Percentiles rank a stretch among this genome's conserved stretches.
These are phyloP conservation scores for Fusarium kyushuense DNA, from an alignment of 2,329 filamentous ascomycete species.

Conservation along the genomic window DNA sequence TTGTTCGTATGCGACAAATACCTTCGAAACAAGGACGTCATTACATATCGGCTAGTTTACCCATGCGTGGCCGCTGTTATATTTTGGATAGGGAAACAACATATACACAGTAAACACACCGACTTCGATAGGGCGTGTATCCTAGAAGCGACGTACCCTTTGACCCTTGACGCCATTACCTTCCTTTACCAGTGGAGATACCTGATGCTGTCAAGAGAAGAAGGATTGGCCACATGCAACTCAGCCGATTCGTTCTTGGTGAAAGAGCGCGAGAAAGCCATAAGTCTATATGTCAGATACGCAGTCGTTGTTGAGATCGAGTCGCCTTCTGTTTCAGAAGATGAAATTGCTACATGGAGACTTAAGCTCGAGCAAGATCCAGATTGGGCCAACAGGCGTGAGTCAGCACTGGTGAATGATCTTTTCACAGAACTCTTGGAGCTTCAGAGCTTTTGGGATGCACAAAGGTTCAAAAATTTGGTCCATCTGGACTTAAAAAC, in stretches of 20 bases:
- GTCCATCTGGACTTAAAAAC: neutral
- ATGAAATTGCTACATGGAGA: conserved; percentile 1
- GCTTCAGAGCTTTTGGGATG: conserved; percentile 8
- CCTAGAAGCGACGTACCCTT: neutral
- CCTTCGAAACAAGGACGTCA: neutral
- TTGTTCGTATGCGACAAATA: conserved; percentile 11
- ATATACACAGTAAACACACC: conserved; percentile 7
- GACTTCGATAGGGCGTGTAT: conserved; percentile 3
- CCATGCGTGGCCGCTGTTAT: conserved; percentile 4
- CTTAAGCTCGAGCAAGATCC: conserved; percentile 7
- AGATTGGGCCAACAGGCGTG: conserved; percentile 1
- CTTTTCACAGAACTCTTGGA: neutral
- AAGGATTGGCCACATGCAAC: neutral
- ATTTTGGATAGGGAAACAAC: neutral
- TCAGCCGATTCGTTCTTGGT: neutral
- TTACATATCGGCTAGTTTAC: conserved; percentile 13
- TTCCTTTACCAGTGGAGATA: conserved; percentile 23
- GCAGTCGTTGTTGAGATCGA: neutral
- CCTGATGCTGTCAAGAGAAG: neutral
- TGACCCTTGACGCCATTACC: conserved; percentile 2
- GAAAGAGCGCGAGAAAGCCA: neutral
- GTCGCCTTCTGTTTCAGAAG: neutral
- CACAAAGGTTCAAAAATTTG: neutral
- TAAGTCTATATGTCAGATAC: conserved; percentile 1
- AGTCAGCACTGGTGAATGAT: conserved; percentile 9